A percentile compares a stretch with the other conserved stretches of the same genome.
Evolutionary conservation across 2,329 filamentous ascomycete species (phyloP).

Genomic region (Rugonectria rugulosa): DNA sequence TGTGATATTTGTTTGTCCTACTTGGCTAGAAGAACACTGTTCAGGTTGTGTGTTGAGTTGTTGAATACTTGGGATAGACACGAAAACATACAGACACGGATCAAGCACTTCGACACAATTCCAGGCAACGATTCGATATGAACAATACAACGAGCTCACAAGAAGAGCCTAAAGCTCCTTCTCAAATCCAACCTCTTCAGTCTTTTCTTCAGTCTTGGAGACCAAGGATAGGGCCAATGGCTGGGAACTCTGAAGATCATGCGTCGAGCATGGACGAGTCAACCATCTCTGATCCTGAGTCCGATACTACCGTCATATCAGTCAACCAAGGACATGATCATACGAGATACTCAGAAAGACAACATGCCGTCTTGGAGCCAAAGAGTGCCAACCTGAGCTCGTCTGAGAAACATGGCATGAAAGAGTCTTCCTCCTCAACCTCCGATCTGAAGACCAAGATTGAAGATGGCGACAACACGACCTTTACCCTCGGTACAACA

Average conservation of each 20-base stretch:
- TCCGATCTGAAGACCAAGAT: no score
- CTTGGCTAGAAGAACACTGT: not conserved
- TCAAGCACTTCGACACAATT: no score
- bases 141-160: not conserved
- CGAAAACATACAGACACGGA: not conserved
- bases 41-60: not conserved
- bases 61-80: not conserved
- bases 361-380: no score
- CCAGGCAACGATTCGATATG: not conserved
- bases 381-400: no score
- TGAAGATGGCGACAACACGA: not conserved
- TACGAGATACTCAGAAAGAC: no score
- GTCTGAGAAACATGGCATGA: no score
- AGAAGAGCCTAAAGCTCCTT: not conserved
- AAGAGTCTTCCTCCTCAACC: no score
- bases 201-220: not conserved
- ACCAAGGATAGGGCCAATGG: not conserved
- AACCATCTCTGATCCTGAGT: not conserved
- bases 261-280: not conserved
- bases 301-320: not conserved
- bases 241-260: not conserved
- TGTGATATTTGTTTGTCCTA: no score
- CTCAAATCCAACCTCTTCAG: not conserved
- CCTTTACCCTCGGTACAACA: not conserved
- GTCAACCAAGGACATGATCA: not conserved